Percentiles rank a stretch among this genome's conserved stretches.
Conservation (phyloP, 23 red algal genomes). For the Gracilaria domingensis region DNA sequence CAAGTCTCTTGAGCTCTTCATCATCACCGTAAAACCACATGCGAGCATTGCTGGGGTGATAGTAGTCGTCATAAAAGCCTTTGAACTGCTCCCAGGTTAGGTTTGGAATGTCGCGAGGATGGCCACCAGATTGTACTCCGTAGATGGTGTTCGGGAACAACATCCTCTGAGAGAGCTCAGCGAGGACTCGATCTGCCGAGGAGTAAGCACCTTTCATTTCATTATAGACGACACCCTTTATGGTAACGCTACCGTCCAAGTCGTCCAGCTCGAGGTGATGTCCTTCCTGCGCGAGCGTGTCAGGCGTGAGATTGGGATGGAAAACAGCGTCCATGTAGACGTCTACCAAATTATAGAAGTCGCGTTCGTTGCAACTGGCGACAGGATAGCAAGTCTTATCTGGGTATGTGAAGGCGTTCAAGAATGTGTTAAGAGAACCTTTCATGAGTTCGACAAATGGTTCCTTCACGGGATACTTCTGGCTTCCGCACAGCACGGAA, state of each 20-base stretch:
- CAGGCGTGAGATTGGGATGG: conserved; percentile 92
- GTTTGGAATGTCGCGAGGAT: conserved; percentile 92
- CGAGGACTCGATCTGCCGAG: conserved; percentile 79
- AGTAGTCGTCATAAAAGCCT: conserved; percentile 87
- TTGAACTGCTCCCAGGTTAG: conserved; percentile 95
- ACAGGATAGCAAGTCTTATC: conserved; percentile 98
- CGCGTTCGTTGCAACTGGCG: conserved; percentile 89
- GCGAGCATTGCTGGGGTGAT: conserved; percentile 95
- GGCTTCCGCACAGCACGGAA: conserved; percentile 93
- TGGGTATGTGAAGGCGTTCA: conserved; percentile 96
- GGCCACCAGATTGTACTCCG: conserved; percentile 95
- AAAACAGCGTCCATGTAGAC: conserved; percentile 99
- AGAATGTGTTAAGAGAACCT: conserved; percentile 93
- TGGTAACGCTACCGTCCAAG: conserved; percentile 47
- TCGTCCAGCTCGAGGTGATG: conserved; percentile 86
- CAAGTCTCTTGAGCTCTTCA: conserved; percentile 85
- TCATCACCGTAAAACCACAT: conserved; percentile 99
- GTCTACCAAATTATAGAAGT: conserved; percentile 99
- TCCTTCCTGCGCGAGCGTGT: conserved; percentile 95
- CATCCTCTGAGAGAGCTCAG: conserved; percentile 75
- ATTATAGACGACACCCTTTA: conserved; percentile 98
- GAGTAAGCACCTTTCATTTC: conserved; percentile 99
- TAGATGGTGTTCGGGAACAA: conserved; percentile 96
- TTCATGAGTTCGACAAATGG: conserved; percentile 99
- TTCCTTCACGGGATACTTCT: conserved; percentile 99